phyloP scores from a whole-genome alignment of 176 grass and related monocot species.

The Triticum monococcum region DNA sequence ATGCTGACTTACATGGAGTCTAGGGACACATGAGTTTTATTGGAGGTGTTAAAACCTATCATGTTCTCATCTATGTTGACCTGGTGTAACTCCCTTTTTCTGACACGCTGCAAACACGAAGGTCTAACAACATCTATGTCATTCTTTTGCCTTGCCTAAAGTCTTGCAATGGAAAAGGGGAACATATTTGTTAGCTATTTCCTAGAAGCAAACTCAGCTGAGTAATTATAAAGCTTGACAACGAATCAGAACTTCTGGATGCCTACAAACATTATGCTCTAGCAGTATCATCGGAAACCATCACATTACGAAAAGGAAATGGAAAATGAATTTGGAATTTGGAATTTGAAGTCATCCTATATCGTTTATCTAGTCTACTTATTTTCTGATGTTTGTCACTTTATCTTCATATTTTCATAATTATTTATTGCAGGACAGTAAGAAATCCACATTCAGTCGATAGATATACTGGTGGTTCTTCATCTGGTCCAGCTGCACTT shows the following conservation, averaged over 20 bases:
- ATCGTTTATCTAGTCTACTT: constrained; percentile 6
- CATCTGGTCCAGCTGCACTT: constrained; percentile 92
- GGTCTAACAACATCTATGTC: background rate
- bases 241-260: background rate
- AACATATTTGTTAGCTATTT: background rate
- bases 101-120: background rate
- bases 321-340: background rate
- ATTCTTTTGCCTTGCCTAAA: background rate
- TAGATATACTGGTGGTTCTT: constrained; percentile 98
- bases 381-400: constrained; percentile 13
- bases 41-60: background rate
- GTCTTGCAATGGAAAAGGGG: background rate
- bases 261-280: background rate
- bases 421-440: constrained; percentile 61
- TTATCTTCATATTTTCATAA: constrained; percentile 19
- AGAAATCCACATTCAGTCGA: constrained; percentile 95
- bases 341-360: background rate
- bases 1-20: background rate
- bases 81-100: background rate
- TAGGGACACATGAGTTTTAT: background rate
- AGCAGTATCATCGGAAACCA: background rate
- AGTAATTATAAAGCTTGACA: background rate
- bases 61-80: background rate
- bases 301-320: background rate
- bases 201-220: background rate